Percentiles rank a stretch among this genome's conserved stretches.
These are phyloP conservation scores for Uronychia binucleata DNA, from an alignment of 73 alveolate species.

Conservation along the genomic window DNA sequence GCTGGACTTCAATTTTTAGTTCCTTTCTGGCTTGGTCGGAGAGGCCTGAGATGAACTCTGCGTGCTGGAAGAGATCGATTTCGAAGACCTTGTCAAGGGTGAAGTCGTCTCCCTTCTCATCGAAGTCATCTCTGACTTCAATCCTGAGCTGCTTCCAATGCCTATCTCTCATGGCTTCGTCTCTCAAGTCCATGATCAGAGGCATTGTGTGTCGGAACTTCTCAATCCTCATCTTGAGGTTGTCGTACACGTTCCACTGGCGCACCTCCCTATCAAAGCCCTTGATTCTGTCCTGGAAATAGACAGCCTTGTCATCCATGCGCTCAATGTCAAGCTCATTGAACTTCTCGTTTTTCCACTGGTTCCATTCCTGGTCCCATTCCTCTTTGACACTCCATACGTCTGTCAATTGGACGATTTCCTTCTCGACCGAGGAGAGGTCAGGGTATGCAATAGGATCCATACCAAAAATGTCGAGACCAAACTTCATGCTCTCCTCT, in stretches of 20 bases:
- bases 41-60: conserved; percentile 52
- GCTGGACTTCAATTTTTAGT: conserved; percentile 85
- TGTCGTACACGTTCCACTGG: conserved; percentile 87
- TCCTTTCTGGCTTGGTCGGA: conserved; percentile 93
- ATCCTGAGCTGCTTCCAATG: conserved; percentile 97
- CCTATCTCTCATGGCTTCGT: conserved; percentile 98
- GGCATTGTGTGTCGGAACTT: conserved; percentile 92
- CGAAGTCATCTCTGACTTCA: conserved; percentile 88
- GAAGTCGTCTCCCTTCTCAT: conserved; percentile 73
- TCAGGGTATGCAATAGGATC: conserved; percentile 67
- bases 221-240: conserved; percentile 69
- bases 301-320: conserved; percentile 85
- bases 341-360: conserved; percentile 81
- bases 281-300: conserved; percentile 68
- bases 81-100: conserved; percentile 81
- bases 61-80: conserved; percentile 63
- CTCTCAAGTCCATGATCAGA: conserved; percentile 91
- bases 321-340: conserved; percentile 77
- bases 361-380: conserved; percentile 93
- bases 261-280: conserved; percentile 77
- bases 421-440: conserved; percentile 77
- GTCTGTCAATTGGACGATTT: conserved; percentile 69
- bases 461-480: conserved; percentile 84
- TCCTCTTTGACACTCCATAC: conserved; percentile 90
- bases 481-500: conserved; percentile 91